A percentile compares a stretch with the other conserved stretches of the same genome.
These are phyloP conservation scores for Blastobotrys americana DNA, from an alignment of 805 yeast species.

Conservation along the genomic window DNA sequence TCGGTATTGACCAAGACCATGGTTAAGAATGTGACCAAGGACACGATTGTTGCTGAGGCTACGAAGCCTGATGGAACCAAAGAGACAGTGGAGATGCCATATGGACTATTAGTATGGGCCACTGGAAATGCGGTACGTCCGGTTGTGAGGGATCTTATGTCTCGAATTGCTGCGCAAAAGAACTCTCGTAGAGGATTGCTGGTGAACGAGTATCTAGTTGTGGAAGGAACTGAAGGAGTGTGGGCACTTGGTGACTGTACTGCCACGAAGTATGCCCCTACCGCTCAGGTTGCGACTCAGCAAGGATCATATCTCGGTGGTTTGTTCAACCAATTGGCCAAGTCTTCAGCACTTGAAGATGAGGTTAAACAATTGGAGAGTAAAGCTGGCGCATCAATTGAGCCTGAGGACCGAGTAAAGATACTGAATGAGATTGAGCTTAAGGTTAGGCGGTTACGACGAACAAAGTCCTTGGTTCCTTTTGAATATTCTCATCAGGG, in stretches of 20 bases:
- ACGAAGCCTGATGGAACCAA: conserved; percentile 62
- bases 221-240: conserved; percentile 76
- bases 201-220: conserved; percentile 72
- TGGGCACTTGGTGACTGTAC: conserved; percentile 95
- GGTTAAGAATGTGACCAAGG: conserved; percentile 77
- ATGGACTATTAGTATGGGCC: conserved; percentile 95
- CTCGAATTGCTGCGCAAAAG: conserved; percentile 60
- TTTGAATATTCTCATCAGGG: conserved; percentile 87
- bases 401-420: conserved; percentile 30
- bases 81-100: conserved; percentile 60
- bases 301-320: conserved; percentile 78
- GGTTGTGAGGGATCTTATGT: conserved; percentile 57
- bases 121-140: conserved; percentile 92
- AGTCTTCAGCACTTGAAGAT: conserved; percentile 29
- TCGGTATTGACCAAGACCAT: conserved; percentile 75
- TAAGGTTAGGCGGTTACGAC: conserved; percentile 35
- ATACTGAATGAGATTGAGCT: conserved; percentile 41
- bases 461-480: conserved; percentile 36
- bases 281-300: conserved; percentile 97
- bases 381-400: conserved; percentile 21
- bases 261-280: conserved; percentile 80
- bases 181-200: conserved; percentile 86
- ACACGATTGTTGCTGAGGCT: conserved; percentile 59
- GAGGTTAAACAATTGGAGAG: conserved; percentile 36
- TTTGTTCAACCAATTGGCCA: conserved; percentile 50